Percentiles rank a stretch among this genome's conserved stretches.
phyloP scores from a whole-genome alignment of 805 yeast species.

The Metschnikowia aberdeeniae region DNA sequence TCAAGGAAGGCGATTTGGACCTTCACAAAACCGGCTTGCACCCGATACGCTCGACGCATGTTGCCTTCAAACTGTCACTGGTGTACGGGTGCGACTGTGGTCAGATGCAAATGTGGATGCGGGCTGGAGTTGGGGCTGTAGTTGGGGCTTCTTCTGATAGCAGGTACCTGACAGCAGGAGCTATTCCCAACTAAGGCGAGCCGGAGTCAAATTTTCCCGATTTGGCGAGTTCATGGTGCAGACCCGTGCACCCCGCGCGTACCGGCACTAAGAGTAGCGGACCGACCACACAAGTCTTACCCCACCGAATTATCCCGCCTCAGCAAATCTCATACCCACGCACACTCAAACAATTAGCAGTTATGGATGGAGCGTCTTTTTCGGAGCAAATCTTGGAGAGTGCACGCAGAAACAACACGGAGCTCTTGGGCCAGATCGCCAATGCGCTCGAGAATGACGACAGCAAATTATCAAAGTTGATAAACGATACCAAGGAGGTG shows the following conservation, averaged over 20 bases:
- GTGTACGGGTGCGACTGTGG: too few relatives aligned
- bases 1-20: too few relatives aligned
- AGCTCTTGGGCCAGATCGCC: slow-evolving; percentile 58
- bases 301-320: too few relatives aligned
- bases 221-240: neutral
- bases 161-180: too few relatives aligned
- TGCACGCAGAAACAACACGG: slow-evolving; percentile 83
- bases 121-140: too few relatives aligned
- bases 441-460: slow-evolving; percentile 39
- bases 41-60: too few relatives aligned
- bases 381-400: slow-evolving; percentile 78
- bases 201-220: too few relatives aligned
- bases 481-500: slow-evolving; percentile 63
- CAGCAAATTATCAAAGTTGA: slow-evolving; percentile 39
- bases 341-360: neutral
- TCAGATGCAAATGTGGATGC: too few relatives aligned
- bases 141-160: too few relatives aligned
- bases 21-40: too few relatives aligned
- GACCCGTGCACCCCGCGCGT: slow-evolving; percentile 2
- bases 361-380: slow-evolving; percentile 60
- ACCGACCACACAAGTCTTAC: neutral
- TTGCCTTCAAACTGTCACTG: too few relatives aligned
- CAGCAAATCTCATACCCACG: neutral
- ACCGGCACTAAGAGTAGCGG: neutral
- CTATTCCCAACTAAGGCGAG: too few relatives aligned